Percentiles rank a stretch among this genome's conserved stretches.
phyloP scores from a whole-genome alignment of 495 filamentous ascomycete species.

The Monascus purpureus region DNA sequence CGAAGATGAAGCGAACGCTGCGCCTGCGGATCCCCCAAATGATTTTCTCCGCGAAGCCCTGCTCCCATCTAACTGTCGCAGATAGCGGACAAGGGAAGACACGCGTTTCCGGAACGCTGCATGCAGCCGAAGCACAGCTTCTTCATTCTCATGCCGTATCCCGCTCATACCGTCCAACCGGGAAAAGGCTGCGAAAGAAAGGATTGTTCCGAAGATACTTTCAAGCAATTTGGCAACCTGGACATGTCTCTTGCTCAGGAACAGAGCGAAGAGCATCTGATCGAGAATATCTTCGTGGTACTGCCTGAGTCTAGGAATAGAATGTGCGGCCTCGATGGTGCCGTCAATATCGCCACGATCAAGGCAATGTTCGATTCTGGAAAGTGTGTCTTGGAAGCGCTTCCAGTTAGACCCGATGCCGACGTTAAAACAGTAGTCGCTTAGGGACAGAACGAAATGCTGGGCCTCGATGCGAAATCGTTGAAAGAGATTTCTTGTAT shows the following conservation, averaged over 20 bases:
- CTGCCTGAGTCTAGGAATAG: slow-evolving; percentile 48
- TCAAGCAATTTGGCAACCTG: slow-evolving; percentile 63
- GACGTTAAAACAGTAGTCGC: slow-evolving; percentile 62
- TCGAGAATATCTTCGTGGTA: slow-evolving; percentile 69
- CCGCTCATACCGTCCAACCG: slow-evolving; percentile 26
- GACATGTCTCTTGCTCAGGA: slow-evolving; percentile 41
- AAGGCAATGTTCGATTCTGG: slow-evolving; percentile 43
- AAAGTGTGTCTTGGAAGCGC: slow-evolving; percentile 50
- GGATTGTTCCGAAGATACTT: slow-evolving; percentile 56
- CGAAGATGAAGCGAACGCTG: slow-evolving; percentile 12
- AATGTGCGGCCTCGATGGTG: slow-evolving; percentile 37
- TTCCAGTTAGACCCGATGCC: slow-evolving; percentile 60
- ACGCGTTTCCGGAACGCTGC: slow-evolving; percentile 50
- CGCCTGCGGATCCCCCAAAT: neutral
- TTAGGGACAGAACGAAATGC: slow-evolving; percentile 56
- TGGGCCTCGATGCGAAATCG: slow-evolving; percentile 63
- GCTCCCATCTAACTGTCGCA: slow-evolving; percentile 32
- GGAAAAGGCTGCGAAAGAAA: slow-evolving; percentile 49
- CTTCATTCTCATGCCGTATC: slow-evolving; percentile 23
- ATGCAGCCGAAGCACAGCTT: slow-evolving; percentile 41
- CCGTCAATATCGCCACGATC: slow-evolving; percentile 32
- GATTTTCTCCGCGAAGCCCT: slow-evolving; percentile 16
- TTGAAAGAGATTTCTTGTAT: slow-evolving; percentile 32
- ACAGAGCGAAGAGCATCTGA: slow-evolving; percentile 56
- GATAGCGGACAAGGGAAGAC: slow-evolving; percentile 41